Base-by-base conservation (phyloP, 495 filamentous ascomycete species). In the Lophiostoma macrostomum region DNA sequence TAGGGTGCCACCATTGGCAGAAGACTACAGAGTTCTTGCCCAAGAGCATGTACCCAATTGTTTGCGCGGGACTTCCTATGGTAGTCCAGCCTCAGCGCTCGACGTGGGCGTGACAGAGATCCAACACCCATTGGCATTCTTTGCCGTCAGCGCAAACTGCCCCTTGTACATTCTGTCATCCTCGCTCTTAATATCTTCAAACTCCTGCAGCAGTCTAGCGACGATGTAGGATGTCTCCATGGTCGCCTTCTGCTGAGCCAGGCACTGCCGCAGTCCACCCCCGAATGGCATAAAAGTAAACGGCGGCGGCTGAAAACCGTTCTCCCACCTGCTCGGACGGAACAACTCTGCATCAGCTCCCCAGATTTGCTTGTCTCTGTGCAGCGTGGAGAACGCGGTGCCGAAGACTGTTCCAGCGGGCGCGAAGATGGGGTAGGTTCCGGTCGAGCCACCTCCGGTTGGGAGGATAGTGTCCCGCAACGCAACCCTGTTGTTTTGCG, bases 61-160 rank as follows among this genome's bases (percentile, higher is more conserved):
- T n/a, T n/a, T n/a, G n/a, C n/a, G n/a, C n/a, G n/a, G n/a, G n/a
- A n/a, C n/a, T n/a, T n/a, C n/a, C n/a, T n/a, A n/a, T n/a, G n/a
- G n/a, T n/a, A n/a, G n/a, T n/a, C n/a, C n/a, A n/a, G n/a, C n/a
- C n/a, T n/a, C n/a, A n/a, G n/a, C n/a, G n/a, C n/a, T n/a, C n/a
- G n/a, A n/a, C n/a, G n/a, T n/a, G n/a, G n/a, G n/a, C n/a, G n/a
- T n/a, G n/a, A n/a, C n/a, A n/a, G n/a, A n/a, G n/a, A n/a, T n/a
- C n/a, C n/a, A n/a, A 19, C 56, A 64, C 14, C 61, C 57, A 40
- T 64, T 52, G 11, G 46, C 58, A 27, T 47, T 64, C 29, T 61
- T 64, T 13, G 45, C 50, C 3, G 61, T 64, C 25, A 64, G 31
- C 22, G 45, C 50, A 18, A 64, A 19, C 34, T 58, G 36, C 18